Conservation (phyloP, 768 basidiomycete genomes). For the Mycena kentingensis region DNA sequence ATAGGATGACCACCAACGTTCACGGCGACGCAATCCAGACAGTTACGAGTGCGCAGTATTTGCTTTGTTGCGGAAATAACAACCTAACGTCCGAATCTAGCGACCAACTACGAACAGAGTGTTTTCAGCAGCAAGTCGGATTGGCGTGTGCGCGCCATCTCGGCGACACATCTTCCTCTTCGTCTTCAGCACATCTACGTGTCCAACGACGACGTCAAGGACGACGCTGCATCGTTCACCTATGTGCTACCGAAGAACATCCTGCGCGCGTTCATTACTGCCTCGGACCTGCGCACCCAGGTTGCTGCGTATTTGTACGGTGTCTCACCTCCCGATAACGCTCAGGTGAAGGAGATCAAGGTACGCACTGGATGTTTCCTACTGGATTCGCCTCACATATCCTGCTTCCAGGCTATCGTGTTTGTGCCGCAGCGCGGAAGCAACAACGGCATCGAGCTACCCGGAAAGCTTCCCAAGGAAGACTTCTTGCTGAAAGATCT, state of each 20-base stretch:
- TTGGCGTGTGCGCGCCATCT: constrained; percentile 98
- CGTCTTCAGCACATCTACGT: constrained; percentile 99
- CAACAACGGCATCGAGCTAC: constrained; percentile 92
- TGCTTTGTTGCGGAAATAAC: not conserved
- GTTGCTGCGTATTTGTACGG: constrained; percentile 95
- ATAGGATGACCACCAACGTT: constrained; percentile 91
- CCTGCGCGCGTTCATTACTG: constrained; percentile 88
- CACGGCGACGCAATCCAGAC: constrained; percentile 96
- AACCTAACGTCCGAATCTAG: constrained; percentile 35
- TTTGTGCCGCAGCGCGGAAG: constrained; percentile 98
- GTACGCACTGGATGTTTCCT: constrained; percentile 28
- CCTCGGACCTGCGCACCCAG: constrained; percentile 93
- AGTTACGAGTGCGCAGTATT: constrained; percentile 72
- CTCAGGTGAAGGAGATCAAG: constrained; percentile 98
- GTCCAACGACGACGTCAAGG: constrained; percentile 98
- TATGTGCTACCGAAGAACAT: constrained; percentile 98
- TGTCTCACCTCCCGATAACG: constrained; percentile 90
- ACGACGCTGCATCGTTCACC: constrained; percentile 92
- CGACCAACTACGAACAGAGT: constrained; percentile 97
- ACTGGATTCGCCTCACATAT: constrained; percentile 9
- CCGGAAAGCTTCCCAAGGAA: constrained; percentile 86
- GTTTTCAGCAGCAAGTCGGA: constrained; percentile 99
- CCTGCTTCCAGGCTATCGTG: constrained; percentile 64
- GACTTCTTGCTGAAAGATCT: constrained; percentile 94
- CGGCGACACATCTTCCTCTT: constrained; percentile 92